Conservation (phyloP, 352 stramenopile species). For the Aphanomyces astaci region DNA sequence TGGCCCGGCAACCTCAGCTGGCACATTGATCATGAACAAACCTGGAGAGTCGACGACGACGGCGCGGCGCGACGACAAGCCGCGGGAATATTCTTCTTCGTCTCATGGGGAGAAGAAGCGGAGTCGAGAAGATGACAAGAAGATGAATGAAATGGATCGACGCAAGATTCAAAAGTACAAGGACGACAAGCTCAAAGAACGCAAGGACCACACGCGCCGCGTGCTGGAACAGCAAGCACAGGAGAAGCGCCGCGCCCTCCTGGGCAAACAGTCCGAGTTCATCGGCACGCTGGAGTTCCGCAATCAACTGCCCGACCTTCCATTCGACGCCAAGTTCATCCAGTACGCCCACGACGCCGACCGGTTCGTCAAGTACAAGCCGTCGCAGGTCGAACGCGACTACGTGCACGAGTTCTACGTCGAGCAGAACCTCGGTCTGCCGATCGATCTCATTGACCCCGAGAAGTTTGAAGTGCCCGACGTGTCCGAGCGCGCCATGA, state of each 20-base stretch:
- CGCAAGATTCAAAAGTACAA: slow-evolving; percentile 86
- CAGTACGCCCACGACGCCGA: slow-evolving; percentile 72
- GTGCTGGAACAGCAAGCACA: slow-evolving; percentile 81
- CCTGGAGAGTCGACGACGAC: slow-evolving; percentile 5
- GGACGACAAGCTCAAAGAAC: slow-evolving; percentile 81
- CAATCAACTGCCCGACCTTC: slow-evolving; percentile 69
- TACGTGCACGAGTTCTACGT: slow-evolving; percentile 82
- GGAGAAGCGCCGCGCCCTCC: slow-evolving; percentile 62
- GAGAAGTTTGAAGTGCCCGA: slow-evolving; percentile 62
- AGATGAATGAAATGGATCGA: slow-evolving; percentile 57
- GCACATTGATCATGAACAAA: slow-evolving; percentile 5
- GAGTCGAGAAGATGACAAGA: slow-evolving; percentile 50
- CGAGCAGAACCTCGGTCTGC: slow-evolving; percentile 65
- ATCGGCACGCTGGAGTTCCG: slow-evolving; percentile 73
- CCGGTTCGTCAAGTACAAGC: slow-evolving; percentile 78
- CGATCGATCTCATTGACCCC: slow-evolving; percentile 77
- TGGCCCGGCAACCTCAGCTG: background rate
- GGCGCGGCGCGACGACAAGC: slow-evolving; percentile 2
- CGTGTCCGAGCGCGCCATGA: slow-evolving; percentile 5
- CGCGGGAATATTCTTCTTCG: background rate
- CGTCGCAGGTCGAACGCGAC: slow-evolving; percentile 74
- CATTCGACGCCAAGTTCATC: slow-evolving; percentile 83
- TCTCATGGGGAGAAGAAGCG: slow-evolving; percentile 19
- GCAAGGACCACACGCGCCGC: slow-evolving; percentile 78
- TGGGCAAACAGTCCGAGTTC: slow-evolving; percentile 82